phyloP scores from a whole-genome alignment of 1,284 basidiomycete species.

The Cystobasidium pallidum region DNA sequence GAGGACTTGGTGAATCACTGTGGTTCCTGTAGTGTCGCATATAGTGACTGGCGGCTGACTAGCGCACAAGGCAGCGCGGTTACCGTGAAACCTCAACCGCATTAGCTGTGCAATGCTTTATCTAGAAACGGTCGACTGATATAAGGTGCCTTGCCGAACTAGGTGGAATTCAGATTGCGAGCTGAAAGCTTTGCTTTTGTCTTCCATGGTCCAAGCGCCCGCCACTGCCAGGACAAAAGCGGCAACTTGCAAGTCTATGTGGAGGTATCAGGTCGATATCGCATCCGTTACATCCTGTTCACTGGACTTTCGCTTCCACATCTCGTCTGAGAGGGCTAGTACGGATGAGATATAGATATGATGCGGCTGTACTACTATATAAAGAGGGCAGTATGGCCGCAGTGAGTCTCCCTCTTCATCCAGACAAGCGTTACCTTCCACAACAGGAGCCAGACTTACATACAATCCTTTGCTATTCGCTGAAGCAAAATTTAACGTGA shows the following conservation, averaged over 20 bases:
- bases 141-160: too few species aligned
- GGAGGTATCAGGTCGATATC: constrained; percentile 13
- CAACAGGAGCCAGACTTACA: not conserved
- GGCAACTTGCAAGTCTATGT: not conserved
- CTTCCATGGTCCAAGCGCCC: constrained; percentile 2
- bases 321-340: not conserved
- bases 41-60: too few species aligned
- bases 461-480: not conserved
- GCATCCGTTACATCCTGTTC: constrained; percentile 1
- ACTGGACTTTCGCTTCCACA: not conserved
- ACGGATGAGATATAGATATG: constrained; percentile 8
- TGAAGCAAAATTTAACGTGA: too few species aligned
- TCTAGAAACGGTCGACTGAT: too few species aligned
- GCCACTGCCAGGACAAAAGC: not conserved
- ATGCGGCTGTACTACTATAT: not conserved
- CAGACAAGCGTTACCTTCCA: not conserved
- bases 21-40: too few species aligned
- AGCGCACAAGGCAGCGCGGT: too few species aligned
- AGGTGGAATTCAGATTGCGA: not conserved
- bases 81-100: too few species aligned
- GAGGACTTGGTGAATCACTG: too few species aligned
- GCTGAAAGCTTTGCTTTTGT: not conserved
- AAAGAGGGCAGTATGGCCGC: not conserved
- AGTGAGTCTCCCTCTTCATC: not conserved
- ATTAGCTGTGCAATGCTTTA: too few species aligned